Conservation (phyloP, 768 basidiomycete species). For the Amanita fuliginea region DNA sequence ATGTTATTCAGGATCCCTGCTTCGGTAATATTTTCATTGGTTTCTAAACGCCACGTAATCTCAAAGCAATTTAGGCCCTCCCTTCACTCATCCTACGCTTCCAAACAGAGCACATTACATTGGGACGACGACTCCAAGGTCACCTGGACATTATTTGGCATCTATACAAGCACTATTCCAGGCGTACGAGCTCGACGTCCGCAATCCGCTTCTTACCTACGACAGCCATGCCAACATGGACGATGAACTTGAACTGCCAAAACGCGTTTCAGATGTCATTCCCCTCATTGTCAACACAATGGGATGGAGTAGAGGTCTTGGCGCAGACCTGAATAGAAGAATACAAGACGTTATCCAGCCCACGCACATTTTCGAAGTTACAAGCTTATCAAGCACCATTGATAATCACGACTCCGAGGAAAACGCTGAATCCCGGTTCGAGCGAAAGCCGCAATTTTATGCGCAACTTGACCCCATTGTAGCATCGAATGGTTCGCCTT, state of each 20-base stretch:
- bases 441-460: not conserved
- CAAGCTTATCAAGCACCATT: constrained; percentile 16
- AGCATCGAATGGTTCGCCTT: constrained; percentile 29
- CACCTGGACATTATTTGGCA: constrained; percentile 67
- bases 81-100: constrained; percentile 73
- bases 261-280: constrained; percentile 42
- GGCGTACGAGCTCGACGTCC: constrained; percentile 59
- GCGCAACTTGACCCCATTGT: constrained; percentile 9
- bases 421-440: not conserved
- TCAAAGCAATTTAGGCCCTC: constrained; percentile 45
- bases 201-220: constrained; percentile 24
- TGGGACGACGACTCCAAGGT: constrained; percentile 67
- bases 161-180: constrained; percentile 58
- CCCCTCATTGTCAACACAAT: constrained; percentile 93
- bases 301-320: constrained; percentile 95
- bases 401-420: constrained; percentile 4
- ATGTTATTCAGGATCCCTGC: constrained; percentile 51
- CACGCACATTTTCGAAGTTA: constrained; percentile 46
- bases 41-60: not conserved
- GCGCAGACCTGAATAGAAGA: constrained; percentile 61
- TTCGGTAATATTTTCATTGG: constrained; percentile 42
- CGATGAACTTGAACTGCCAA: constrained; percentile 12
- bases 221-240: constrained; percentile 11
- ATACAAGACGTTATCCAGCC: constrained; percentile 61
- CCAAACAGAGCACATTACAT: constrained; percentile 74